Conservation (phyloP, 106 monocot genomes). For the Ottelia alismoides region DNA sequence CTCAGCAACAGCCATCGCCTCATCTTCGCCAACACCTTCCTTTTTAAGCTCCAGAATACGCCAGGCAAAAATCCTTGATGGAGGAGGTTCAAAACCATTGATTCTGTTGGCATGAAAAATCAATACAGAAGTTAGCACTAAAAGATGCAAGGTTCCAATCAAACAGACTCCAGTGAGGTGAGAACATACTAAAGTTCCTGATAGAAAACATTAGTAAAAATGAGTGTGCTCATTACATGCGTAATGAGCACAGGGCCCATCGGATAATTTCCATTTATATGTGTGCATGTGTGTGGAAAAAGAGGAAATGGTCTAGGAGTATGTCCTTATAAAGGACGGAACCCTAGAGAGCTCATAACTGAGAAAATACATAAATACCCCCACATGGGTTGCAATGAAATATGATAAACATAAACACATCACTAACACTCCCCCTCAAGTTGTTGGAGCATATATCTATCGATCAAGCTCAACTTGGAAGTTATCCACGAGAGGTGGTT, state of each 20-base stretch:
- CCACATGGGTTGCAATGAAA: slow-evolving; percentile 8
- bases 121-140: background rate
- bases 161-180: too few relatives aligned
- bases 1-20: slow-evolving; percentile 92
- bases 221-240: too few relatives aligned
- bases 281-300: too few relatives aligned
- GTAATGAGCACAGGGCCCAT: too few relatives aligned
- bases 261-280: slow-evolving; percentile 12
- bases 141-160: too few relatives aligned
- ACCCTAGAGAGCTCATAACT: slow-evolving; percentile 13
- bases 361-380: slow-evolving; percentile 7
- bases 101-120: slow-evolving; percentile 40
- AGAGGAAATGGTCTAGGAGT: slow-evolving; percentile 17
- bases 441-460: too few relatives aligned
- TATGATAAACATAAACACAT: too few relatives aligned
- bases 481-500: too few relatives aligned
- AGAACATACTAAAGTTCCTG: too few relatives aligned
- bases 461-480: too few relatives aligned
- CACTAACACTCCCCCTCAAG: too few relatives aligned
- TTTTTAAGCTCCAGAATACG: slow-evolving; percentile 69
- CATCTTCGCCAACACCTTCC: slow-evolving; percentile 70
- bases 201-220: too few relatives aligned
- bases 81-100: slow-evolving; percentile 73
- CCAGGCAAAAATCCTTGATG: slow-evolving; percentile 87
- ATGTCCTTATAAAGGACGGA: slow-evolving; percentile 11